phyloP scores from a whole-genome alignment of 306 rosid species.

The Glycyrrhiza uralensis region DNA sequence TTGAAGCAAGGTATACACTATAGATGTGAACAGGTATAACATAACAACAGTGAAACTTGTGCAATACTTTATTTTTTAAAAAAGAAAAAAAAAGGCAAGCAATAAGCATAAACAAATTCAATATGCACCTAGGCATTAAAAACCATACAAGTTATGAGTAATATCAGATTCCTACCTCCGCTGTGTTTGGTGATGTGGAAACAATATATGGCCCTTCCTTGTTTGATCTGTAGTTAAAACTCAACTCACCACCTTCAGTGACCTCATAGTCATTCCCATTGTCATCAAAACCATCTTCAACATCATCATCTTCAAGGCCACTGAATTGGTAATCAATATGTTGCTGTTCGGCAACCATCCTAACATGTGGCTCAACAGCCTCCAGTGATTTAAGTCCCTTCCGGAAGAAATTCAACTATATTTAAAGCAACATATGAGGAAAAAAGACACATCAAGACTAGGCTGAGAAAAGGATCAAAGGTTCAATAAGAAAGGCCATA shows the following conservation, averaged over 20 bases:
- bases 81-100: neutral
- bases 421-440: constrained; percentile 21
- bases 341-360: constrained; percentile 54
- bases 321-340: constrained; percentile 81
- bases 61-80: neutral
- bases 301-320: constrained; percentile 68
- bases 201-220: constrained; percentile 47
- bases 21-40: constrained; percentile 6
- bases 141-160: constrained; percentile 7
- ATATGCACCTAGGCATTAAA: constrained; percentile 8
- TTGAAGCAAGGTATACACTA: neutral
- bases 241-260: constrained; percentile 58
- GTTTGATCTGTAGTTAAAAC: constrained; percentile 65
- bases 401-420: constrained; percentile 80
- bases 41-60: neutral
- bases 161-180: constrained; percentile 54
- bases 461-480: neutral
- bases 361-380: constrained; percentile 84
- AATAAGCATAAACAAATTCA: neutral
- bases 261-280: constrained; percentile 38
- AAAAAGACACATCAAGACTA: constrained; percentile 17
- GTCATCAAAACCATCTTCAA: constrained; percentile 37
- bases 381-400: constrained; percentile 85
- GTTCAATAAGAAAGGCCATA: constrained; percentile 17
- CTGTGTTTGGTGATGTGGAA: constrained; percentile 54